A percentile compares a stretch with the other conserved stretches of the same genome.
Conservation (phyloP, 768 basidiomycete species). For the Kwoniella pini region DNA sequence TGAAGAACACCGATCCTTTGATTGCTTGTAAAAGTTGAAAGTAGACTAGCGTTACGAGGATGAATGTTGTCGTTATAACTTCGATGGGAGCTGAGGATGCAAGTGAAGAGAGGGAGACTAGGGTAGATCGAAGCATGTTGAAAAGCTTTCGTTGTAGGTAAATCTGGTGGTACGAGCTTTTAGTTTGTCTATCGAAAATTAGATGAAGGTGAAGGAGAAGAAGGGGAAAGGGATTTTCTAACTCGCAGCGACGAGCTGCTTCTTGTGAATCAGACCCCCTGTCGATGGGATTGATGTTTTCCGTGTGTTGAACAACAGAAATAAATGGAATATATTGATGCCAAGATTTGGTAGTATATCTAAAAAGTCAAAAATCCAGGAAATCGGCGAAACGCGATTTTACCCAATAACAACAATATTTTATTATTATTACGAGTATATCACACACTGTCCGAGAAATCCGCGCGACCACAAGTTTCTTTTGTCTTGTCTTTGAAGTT, state of each 20-base stretch:
- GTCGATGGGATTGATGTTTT: neutral
- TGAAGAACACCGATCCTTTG: constrained; percentile 69
- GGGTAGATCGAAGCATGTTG: constrained; percentile 39
- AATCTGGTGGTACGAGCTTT: constrained; percentile 4
- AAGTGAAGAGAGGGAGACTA: constrained; percentile 44
- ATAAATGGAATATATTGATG: neutral
- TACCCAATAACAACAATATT: neutral
- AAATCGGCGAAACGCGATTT: constrained; percentile 13
- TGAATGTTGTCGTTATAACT: constrained; percentile 84
- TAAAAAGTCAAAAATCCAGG: no score
- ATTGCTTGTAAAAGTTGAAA: constrained; percentile 89
- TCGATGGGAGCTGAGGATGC: constrained; percentile 60
- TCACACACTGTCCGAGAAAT: neutral
- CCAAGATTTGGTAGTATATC: neutral
- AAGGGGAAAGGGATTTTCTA: neutral
- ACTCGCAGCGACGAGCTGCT: neutral
- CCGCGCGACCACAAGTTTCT: neutral
- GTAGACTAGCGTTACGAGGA: constrained; percentile 88
- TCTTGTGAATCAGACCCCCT: neutral
- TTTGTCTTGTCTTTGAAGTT: no score
- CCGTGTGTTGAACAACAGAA: constrained; percentile 13
- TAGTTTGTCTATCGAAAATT: neutral
- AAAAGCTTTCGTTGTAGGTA: neutral
- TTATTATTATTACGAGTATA: neutral
- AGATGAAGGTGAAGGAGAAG: no score